Base-by-base conservation (phyloP, 805 yeast genomes). In the Ascoidea rubescens region DNA sequence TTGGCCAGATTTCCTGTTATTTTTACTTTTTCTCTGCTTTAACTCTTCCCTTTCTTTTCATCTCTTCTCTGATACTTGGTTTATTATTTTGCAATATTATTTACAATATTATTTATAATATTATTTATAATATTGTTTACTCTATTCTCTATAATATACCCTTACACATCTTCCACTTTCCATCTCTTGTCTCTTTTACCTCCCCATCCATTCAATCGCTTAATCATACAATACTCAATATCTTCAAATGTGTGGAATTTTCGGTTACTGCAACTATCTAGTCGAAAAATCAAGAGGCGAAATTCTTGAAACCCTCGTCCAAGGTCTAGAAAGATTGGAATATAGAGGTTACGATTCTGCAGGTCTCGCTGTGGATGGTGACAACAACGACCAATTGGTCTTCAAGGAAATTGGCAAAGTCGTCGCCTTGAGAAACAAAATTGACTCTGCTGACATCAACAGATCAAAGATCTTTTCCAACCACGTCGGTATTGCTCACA, bases 341-440 rank as follows among this genome's bases (percentile, higher is more conserved):
- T 93, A 93, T 72, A 84, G 99, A 71, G 99, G 99, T 48, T 93
- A 93, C 63, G 99, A 93, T 69, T 90, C 98, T 21, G 84, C 97
- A 30, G 99, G 99, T 64, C 74, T 93, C 55, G 96, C 98, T 57
- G 78, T 93, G 58, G 97, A 90, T 68, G 96, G 96, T 55, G 95
- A 87, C 66, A 75, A 74, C 43, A 81, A 80, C 58, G 81, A 87
- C 60, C 81, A 85, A 53, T 69, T 79, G 56, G 77, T 91, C 57
- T 82, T 79, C 72, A 87, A 86, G 68, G 85, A 86, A 67, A 88
- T 81, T 55, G 99, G 99, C 63, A 95, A 93, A 69, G 99, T 93
- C 59, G 78, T 78, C 58, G 83, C 80, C 53, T 80, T 93, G 65
- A 83, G 77, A 65, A 74, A 79, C 56, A 17, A 32, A 31, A 80